Conservation (phyloP, 306 rosid genomes). For the Lagenaria siceraria region DNA sequence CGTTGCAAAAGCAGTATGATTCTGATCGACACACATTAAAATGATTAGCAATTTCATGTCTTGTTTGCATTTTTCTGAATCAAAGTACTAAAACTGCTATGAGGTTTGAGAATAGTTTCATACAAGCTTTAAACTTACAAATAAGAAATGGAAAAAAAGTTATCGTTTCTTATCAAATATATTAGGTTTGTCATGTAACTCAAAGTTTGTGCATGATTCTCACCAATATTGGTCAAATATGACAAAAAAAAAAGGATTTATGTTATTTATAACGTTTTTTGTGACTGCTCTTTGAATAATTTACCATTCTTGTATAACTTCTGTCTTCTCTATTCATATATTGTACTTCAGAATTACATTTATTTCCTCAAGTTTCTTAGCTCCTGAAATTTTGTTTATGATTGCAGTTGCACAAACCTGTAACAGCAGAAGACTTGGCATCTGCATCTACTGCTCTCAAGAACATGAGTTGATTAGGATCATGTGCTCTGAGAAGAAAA, state of each 20-base stretch:
- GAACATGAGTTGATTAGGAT: background rate
- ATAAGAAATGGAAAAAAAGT: background rate
- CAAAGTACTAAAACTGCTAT: background rate
- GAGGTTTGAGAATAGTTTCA: background rate
- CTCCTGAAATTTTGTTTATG: slow-evolving; percentile 10
- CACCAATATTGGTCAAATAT: background rate
- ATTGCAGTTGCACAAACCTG: slow-evolving; percentile 74
- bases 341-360: background rate
- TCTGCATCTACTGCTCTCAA: slow-evolving; percentile 34
- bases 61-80: background rate
- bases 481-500: background rate
- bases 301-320: background rate
- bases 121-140: background rate
- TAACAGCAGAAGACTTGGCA: slow-evolving; percentile 60
- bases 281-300: background rate
- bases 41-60: background rate
- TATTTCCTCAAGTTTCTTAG: background rate
- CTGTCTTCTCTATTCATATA: background rate
- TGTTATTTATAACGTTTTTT: background rate
- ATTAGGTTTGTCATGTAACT: background rate
- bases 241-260: background rate
- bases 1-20: slow-evolving; percentile 65
- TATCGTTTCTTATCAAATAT: background rate
- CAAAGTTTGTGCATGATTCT: background rate
- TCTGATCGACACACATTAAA: background rate